These are phyloP conservation scores for Nicotiana sylvestris DNA, from an alignment of 257 asterid species.

Conservation along the genomic window DNA sequence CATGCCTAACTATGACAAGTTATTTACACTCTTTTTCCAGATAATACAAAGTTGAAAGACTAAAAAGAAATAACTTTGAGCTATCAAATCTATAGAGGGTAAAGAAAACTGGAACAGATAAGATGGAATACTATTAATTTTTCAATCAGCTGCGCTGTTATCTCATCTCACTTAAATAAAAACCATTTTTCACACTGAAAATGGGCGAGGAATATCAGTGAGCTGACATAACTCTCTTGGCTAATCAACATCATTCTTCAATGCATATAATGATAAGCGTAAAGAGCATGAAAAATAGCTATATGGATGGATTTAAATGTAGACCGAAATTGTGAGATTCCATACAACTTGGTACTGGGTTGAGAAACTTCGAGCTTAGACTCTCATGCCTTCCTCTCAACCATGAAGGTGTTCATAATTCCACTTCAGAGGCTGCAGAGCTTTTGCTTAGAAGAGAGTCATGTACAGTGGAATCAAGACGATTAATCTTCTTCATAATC, in stretches of 20 bases:
- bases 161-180: neutral
- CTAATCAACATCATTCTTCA: neutral
- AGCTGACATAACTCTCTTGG: neutral
- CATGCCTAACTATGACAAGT: neutral
- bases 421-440: conserved; percentile 11
- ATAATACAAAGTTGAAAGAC: neutral
- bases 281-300: neutral
- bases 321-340: neutral
- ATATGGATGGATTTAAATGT: neutral
- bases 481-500: conserved; percentile 52
- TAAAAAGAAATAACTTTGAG: neutral
- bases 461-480: conserved; percentile 22
- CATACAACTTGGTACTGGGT: neutral
- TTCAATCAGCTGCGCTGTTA: neutral
- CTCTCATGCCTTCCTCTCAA: neutral
- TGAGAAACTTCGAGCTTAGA: neutral
- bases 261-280: neutral
- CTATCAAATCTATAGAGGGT: neutral
- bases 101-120: too few species aligned
- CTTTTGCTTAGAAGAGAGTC: conserved; percentile 32
- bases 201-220: neutral
- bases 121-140: too few species aligned
- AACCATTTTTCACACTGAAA: neutral
- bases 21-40: neutral
- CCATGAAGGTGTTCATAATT: conserved; percentile 6